Evolutionary conservation across 1,139 yeast species (phyloP), one percentile per base, ranked within the genome.

Genomic region (Meyerozyma elateridarum): DNA sequence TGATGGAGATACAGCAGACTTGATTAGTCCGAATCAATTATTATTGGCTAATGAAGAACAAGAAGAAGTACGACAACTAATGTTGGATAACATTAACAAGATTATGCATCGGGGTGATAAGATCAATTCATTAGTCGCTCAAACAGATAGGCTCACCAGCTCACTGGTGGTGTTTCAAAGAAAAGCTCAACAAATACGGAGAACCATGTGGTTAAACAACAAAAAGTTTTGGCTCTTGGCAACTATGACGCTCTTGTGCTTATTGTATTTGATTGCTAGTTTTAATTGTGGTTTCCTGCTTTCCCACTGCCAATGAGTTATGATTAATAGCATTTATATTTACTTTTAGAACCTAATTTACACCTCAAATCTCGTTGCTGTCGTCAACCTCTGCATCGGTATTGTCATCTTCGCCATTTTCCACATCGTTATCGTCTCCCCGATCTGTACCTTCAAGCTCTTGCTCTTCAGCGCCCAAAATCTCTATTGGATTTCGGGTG

Each of bases 41-140:
- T 53, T 62, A 14, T 42, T 64, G 13, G 72, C 75, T 2, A 65
- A 61, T 32, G 73, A 64, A 38, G 80, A 74, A 34, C 68, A 73
- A 3, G 69, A 64, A 29, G 78, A 73, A 43, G 77, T 75, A 8
- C 54, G 78, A 30, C 71, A 69, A 32, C 57, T 80, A 31, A 79
- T 80, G 87, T 72, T 76, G 48, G 85, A 79, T 38, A 80, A 80
- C 46, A 78, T 80, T 35, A 80, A 76, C 45, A 75, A 74, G 48
- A 62, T 88, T 16, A 63, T 88, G 48, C 79, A 78, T 47, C 70
- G 96, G 35, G 95, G 95, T 8, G 96, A 87, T 47, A 71, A 85
- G 36, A 76, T 88, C 37, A 76, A 78, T 40, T 57, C 74, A 31
- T 65, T 88, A 39, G 94, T 87, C 12, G 84, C 81, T 51, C 88